Conservation (phyloP, 345 rosid species). For the Erodium maritimum region DNA sequence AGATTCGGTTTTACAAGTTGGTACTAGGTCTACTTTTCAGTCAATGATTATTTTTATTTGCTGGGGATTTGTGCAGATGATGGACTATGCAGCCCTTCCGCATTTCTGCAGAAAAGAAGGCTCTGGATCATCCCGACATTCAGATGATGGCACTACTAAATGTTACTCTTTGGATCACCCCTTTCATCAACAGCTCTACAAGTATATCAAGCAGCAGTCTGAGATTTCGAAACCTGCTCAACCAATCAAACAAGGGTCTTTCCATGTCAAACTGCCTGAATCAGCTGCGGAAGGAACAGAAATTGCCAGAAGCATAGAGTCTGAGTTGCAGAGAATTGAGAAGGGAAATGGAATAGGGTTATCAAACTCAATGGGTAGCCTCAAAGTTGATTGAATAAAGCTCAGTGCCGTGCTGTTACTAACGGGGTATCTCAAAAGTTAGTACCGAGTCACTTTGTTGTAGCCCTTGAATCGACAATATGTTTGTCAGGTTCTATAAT, state of each 20-base stretch:
- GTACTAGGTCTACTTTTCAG: too few relatives aligned
- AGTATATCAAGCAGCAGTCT: conserved; percentile 65
- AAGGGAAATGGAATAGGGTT: conserved; percentile 31
- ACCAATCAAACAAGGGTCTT: conserved; percentile 77
- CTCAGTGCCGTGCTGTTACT: too few relatives aligned
- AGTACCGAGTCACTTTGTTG: too few relatives aligned
- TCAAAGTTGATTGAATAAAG: conserved; percentile 19
- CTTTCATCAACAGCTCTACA: conserved; percentile 79
- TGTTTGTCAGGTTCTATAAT: too few relatives aligned
- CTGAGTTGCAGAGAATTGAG: conserved; percentile 56
- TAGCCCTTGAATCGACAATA: too few relatives aligned
- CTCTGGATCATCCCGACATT: conserved; percentile 63
- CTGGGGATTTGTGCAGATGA: conserved; percentile 29
- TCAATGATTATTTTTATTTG: background rate
- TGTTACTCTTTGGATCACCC: conserved; percentile 76
- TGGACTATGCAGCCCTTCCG: conserved; percentile 73
- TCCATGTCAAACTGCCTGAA: conserved; percentile 78
- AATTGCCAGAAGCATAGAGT: conserved; percentile 62
- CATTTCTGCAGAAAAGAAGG: conserved; percentile 84
- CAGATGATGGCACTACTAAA: conserved; percentile 16
- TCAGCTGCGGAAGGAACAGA: conserved; percentile 44
- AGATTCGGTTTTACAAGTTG: too few relatives aligned
- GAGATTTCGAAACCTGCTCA: conserved; percentile 14
- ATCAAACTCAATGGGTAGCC: conserved; percentile 16
- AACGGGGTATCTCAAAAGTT: too few relatives aligned